phyloP scores from a whole-genome alignment of 257 asterid species.

The Solanum pimpinellifolium region DNA sequence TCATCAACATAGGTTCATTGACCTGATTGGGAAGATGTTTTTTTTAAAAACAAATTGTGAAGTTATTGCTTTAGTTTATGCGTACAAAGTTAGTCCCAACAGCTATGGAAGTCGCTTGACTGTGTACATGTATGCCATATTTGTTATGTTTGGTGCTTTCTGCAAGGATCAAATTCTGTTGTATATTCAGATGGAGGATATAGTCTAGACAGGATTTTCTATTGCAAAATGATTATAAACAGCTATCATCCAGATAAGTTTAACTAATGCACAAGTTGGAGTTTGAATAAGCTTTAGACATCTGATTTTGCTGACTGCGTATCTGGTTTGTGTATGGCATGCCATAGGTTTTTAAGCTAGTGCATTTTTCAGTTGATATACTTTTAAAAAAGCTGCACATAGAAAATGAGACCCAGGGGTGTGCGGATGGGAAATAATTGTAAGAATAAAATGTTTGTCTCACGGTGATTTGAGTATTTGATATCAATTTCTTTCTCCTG shows the following conservation, averaged over 20 bases:
- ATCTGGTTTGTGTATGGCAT: not conserved
- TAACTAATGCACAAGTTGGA: not conserved
- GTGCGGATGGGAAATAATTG: not conserved
- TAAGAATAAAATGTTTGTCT: not conserved
- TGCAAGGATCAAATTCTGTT: not conserved
- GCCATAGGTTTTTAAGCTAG: not conserved
- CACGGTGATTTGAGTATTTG: not conserved
- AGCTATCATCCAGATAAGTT: not conserved
- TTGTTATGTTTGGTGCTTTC: not conserved
- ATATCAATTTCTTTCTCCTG: not conserved
- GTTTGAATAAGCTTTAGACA: not conserved
- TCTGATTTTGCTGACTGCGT: not conserved
- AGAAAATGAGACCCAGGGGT: not conserved
- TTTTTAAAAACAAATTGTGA: not conserved
- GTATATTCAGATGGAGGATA: not conserved
- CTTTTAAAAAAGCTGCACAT: not conserved
- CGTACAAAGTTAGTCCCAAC: not conserved
- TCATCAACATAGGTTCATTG: not conserved
- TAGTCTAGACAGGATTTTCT: not conserved
- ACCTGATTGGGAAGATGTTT: not conserved
- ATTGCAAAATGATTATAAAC: not conserved
- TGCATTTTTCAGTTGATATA: not conserved
- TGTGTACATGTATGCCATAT: not conserved
- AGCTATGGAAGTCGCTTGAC: not conserved
- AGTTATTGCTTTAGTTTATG: not conserved